These are phyloP conservation scores for Cornus controversa DNA, from an alignment of 148 eudicot species.

Conservation along the genomic window DNA sequence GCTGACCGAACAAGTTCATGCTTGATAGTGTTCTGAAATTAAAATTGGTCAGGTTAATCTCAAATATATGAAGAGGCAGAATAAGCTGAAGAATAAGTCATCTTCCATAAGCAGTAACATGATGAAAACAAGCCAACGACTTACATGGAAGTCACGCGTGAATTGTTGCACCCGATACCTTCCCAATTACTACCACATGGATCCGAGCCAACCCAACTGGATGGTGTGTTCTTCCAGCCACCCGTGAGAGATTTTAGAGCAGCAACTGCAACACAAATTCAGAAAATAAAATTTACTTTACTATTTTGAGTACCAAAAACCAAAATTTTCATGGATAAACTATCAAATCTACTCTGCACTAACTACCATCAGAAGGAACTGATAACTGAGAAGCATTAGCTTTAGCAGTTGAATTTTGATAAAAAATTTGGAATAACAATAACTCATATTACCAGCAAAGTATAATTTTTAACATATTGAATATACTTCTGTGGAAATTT, in stretches of 20 bases:
- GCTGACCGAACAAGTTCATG: conserved; percentile 43
- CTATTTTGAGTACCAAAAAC: neutral
- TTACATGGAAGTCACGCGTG: conserved; percentile 51
- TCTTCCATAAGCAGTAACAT: neutral
- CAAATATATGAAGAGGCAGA: neutral
- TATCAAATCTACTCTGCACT: neutral
- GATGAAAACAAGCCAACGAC: neutral
- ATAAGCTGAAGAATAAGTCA: neutral
- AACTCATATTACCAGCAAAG: neutral
- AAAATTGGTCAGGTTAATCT: neutral
- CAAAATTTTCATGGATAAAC: neutral
- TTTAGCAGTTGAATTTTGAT: conserved; percentile 9
- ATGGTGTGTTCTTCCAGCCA: conserved; percentile 45
- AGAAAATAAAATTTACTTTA: neutral
- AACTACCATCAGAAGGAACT: neutral
- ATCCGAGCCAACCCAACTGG: conserved; percentile 49
- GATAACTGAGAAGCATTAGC: neutral
- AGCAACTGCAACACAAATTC: conserved; percentile 27
- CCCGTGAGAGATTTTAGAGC: conserved; percentile 32
- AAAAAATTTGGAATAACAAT: neutral
- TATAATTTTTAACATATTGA: neutral
- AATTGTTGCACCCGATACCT: conserved; percentile 45
- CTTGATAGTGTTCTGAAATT: conserved; percentile 50
- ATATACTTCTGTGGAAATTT: neutral
- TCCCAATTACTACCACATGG: conserved; percentile 56